Conservation (phyloP, 106 monocot species). For the Amphibolis antarctica region DNA sequence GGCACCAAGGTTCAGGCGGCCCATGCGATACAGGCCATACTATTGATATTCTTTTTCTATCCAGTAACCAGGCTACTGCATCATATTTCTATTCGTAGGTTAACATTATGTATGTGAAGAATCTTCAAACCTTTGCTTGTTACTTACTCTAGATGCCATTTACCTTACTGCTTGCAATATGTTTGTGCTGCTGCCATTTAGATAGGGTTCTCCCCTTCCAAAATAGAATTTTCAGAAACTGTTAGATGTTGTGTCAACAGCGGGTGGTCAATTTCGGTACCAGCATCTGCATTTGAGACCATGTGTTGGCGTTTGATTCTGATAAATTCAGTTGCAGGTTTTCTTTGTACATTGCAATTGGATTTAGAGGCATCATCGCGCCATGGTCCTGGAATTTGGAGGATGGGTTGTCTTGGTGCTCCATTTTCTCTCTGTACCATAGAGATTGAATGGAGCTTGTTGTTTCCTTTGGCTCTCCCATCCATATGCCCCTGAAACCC, state of each 20-base stretch:
- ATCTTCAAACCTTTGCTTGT: not conserved
- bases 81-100: constrained; percentile 1
- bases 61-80: not conserved
- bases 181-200: not conserved
- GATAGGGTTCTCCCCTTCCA: not conserved
- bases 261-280: too few relatives aligned
- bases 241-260: too few relatives aligned
- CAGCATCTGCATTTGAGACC: too few relatives aligned
- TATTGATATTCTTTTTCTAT: constrained; percentile 11
- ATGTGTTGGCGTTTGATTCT: too few relatives aligned
- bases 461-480: too few relatives aligned
- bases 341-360: too few relatives aligned
- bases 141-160: not conserved
- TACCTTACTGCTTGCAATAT: not conserved
- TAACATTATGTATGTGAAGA: not conserved
- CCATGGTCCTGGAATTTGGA: too few relatives aligned
- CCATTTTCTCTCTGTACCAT: too few relatives aligned
- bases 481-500: not conserved
- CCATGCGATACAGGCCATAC: constrained; percentile 38
- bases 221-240: not conserved
- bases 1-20: constrained; percentile 41
- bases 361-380: too few relatives aligned
- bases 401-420: too few relatives aligned
- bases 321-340: too few relatives aligned
- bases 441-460: too few relatives aligned